Base-by-base conservation (phyloP, 441 rosid genomes). In the Melastoma candidum region DNA sequence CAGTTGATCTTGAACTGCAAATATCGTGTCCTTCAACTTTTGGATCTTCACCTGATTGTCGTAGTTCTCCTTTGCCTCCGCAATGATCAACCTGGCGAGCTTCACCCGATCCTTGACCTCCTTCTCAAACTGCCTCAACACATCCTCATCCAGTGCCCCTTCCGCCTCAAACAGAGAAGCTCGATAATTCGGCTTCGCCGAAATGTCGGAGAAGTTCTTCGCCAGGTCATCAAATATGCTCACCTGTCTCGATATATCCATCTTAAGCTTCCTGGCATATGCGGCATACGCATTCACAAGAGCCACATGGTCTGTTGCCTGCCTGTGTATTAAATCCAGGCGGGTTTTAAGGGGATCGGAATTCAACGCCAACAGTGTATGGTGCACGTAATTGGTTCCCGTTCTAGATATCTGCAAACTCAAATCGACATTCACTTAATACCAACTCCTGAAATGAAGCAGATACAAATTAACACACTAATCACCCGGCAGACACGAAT, bases 1-100 rank as follows among this genome's bases (percentile, higher is more conserved):
- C 58, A 84, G 69, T 74, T 72, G 69, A 46, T 90, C 97, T 25
- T 84, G 77, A 10, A 81, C 87, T 1, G 96, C 87, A 44, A 90
- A 90, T 48, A 90, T 87, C 0, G 98, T 90, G 53, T 90, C 98
- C 61, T 85, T 85, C 65, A 87, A 52, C 81, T 90, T 90, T 79
- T 90, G 97, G 64, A 90, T 87, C 74, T 90, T 90, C 13, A 90
- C 68, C 83, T 90, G 96, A 54, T 83, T 90, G 61, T 90, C 95
- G 8, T 90, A 90, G 51, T 79, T 86, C 77, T 90, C 95, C 67
- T 90, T 90, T 0, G 89, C 29, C 69, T 90, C 97, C 4, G 63
- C 83, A 25, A 90, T 79, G 85, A 86, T 77, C 71, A 68, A 47
- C 45, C 97, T 78, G 0, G 85, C 77, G 0, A 70, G 60, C 69